Conservation (phyloP, 345 rosid species). For the Brassica incana region DNA sequence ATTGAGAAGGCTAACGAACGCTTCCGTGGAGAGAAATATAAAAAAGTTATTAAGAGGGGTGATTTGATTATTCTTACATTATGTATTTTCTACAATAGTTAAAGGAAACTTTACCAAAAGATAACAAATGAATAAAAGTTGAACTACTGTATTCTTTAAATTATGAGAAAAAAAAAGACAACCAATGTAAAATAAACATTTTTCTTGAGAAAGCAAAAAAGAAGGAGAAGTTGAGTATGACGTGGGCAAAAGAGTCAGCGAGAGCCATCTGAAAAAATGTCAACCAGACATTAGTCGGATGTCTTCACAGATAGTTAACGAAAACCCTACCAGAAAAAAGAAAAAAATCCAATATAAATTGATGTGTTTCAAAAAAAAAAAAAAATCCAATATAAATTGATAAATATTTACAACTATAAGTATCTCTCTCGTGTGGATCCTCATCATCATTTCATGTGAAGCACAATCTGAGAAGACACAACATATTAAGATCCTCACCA, state of each 20-base stretch:
- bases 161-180: background rate
- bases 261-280: slow-evolving; percentile 45
- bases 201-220: background rate
- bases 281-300: slow-evolving; percentile 36
- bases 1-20: too few species aligned
- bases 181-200: slow-evolving; percentile 1
- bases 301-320: slow-evolving; percentile 34
- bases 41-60: background rate
- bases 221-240: slow-evolving; percentile 33
- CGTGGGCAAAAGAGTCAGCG: slow-evolving; percentile 42
- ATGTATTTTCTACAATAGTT: background rate
- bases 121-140: slow-evolving; percentile 14
- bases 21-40: background rate
- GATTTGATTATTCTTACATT: background rate
- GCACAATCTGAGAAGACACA: slow-evolving; percentile 34
- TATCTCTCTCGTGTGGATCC: slow-evolving; percentile 37
- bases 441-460: slow-evolving; percentile 44
- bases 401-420: slow-evolving; percentile 40
- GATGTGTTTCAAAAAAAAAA: too few species aligned
- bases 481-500: slow-evolving; percentile 29
- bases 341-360: background rate
- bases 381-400: slow-evolving; percentile 30
- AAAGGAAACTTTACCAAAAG: slow-evolving; percentile 22
- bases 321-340: slow-evolving; percentile 36
- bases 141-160: slow-evolving; percentile 22